Evolutionary conservation across 2,329 filamentous ascomycete genomes (phyloP).

Genomic region (Bipolaris victoriae): DNA sequence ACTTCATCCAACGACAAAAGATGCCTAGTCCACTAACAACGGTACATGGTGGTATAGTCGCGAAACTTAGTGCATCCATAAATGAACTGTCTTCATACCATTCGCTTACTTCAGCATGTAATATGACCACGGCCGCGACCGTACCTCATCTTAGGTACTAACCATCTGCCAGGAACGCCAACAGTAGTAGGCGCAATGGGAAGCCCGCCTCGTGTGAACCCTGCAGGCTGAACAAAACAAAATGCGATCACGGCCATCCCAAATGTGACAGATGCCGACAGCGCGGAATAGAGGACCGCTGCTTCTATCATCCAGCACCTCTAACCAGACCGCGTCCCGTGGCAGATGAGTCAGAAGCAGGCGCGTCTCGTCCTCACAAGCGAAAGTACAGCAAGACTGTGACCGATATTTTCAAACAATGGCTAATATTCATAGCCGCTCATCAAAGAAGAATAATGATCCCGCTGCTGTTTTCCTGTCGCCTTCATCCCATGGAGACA

Average conservation of each 20-base stretch:
- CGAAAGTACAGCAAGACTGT: slow-evolving; percentile 32
- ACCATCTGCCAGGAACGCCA: slow-evolving; percentile 28
- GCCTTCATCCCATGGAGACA: slow-evolving; percentile 27
- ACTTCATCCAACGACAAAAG: background rate
- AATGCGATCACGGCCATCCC: slow-evolving; percentile 41
- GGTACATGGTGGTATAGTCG: background rate
- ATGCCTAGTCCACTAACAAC: background rate
- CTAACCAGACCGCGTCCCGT: slow-evolving; percentile 37
- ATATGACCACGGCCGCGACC: background rate
- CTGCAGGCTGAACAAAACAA: slow-evolving; percentile 43
- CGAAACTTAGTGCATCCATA: background rate
- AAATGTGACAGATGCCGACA: slow-evolving; percentile 44
- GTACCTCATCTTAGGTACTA: slow-evolving; percentile 4
- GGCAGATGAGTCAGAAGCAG: slow-evolving; percentile 19
- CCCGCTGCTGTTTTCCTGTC: slow-evolving; percentile 16
- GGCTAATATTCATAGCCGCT: slow-evolving; percentile 24
- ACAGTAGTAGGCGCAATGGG: slow-evolving; percentile 40
- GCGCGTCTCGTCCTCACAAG: slow-evolving; percentile 29
- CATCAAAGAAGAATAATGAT: slow-evolving; percentile 16
- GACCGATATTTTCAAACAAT: background rate
- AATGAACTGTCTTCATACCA: background rate
- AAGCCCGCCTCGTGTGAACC: slow-evolving; percentile 45
- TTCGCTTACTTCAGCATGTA: slow-evolving; percentile 7
- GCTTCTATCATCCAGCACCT: slow-evolving; percentile 46
- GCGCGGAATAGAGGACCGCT: slow-evolving; percentile 41